Base-by-base conservation (phyloP, 129 eudicot genomes). In the Lactuca sativa region DNA sequence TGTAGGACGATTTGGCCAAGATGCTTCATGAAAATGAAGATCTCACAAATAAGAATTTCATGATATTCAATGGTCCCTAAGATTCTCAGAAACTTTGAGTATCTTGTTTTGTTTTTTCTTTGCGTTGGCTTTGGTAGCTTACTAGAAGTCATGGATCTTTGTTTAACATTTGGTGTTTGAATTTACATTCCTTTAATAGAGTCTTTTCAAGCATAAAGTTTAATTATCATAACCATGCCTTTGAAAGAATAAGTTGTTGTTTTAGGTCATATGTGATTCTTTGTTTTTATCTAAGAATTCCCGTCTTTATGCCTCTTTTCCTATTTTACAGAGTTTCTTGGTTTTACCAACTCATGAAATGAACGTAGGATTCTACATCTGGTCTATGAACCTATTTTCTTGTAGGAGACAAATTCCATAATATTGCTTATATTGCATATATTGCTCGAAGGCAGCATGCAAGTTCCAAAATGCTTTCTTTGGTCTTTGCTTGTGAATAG, bases 11-110 rank as follows among this genome's bases (percentile, higher is more conserved):
- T 64, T 13, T 64, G 21, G 17, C 47, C 13, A 8, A 3, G 64
- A 53, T 73, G 32, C 70, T 62, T 62, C 13, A 10, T 18, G 13
- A 2, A n/a, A 12, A 71, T 7, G 48, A 71, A 71, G 67, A 71
- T 71, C 47, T 34, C 48, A 17, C 25, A 53, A 1, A 2, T 9
- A 17, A 5, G 41, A 59, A 52, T 62, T 52, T 1, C 5, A 8
- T 51, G 40, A 6, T 36, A 4, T 41, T 13, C 25, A 47, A 12
- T n/a, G 0, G 1, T 47, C 52, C 52, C 15, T 47, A 2, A 14
- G 37, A 63, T 64, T 38, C 64, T 16, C 14, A 41, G 34, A 47
- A 71, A 48, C 30, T 25, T 15, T 58, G 47, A 60, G 60, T 16
- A 15, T 21, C 12, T 69, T 21, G n/a, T 5, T 57, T 41, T 56